Percentiles rank a stretch among this genome's conserved stretches.
phyloP scores from a whole-genome alignment of 83 land plant species.

The Isoetes engelmannii region DNA sequence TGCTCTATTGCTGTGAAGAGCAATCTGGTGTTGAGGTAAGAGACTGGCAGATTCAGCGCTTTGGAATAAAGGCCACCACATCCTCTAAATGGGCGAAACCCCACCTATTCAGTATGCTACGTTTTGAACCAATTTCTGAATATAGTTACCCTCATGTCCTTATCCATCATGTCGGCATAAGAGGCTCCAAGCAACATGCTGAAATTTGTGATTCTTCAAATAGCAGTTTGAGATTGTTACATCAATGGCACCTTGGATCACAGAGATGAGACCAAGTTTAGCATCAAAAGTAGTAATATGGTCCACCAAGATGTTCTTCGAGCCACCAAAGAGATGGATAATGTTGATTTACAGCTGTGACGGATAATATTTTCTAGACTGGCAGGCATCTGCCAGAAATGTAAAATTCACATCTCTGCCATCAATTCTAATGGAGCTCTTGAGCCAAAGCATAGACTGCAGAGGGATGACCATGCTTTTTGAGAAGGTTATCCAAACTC shows the following conservation, averaged over 20 bases:
- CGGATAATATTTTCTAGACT: conserved; percentile 26
- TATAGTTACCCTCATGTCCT: conserved; percentile 31
- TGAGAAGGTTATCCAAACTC: conserved; percentile 35
- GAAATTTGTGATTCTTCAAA: conserved; percentile 26
- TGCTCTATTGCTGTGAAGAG: too few species aligned
- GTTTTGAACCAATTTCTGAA: conserved; percentile 43
- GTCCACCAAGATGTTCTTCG: conserved; percentile 35
- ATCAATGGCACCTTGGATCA: conserved; percentile 41
- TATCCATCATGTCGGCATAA: conserved; percentile 26
- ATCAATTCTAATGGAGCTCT: conserved; percentile 32
- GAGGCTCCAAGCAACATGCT: conserved; percentile 46
- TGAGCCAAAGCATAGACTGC: conserved; percentile 27
- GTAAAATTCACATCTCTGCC: conserved; percentile 31
- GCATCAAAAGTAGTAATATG: conserved; percentile 39
- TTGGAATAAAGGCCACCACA: too few species aligned
- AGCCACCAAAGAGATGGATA: conserved; percentile 28
- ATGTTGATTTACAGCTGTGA: conserved; percentile 38
- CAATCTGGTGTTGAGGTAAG: too few species aligned
- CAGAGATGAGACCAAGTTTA: conserved; percentile 34
- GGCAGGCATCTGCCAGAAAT: conserved; percentile 13
- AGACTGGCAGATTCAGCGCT: too few species aligned
- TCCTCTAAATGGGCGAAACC: too few species aligned
- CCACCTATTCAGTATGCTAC: too few species aligned
- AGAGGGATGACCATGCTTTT: conserved; percentile 21
- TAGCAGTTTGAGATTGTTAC: conserved; percentile 43